These are phyloP conservation scores for Mycena vitilis DNA, from an alignment of 768 basidiomycete species.

Conservation along the genomic window DNA sequence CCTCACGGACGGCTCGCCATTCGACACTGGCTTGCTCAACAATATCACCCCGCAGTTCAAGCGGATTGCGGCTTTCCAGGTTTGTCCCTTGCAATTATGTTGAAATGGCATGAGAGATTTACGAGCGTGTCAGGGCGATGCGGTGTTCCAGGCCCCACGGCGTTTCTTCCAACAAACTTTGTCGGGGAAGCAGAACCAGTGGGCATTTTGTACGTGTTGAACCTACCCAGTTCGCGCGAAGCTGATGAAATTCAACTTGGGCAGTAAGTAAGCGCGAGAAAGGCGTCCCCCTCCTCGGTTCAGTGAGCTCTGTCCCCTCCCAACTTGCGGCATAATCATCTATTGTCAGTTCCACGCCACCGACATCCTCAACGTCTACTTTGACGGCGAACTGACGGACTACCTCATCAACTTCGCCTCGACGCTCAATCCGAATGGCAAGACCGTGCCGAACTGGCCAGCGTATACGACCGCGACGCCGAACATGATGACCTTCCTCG, in stretches of 20 bases:
- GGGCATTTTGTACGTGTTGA: constrained; percentile 47
- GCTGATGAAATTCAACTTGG: no score
- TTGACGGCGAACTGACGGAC: constrained; percentile 45
- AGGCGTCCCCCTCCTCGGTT: constrained; percentile 44
- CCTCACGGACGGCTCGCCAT: constrained; percentile 33
- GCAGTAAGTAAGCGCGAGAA: constrained; percentile 51
- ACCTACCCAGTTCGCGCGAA: not conserved
- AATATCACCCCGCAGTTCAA: constrained; percentile 37
- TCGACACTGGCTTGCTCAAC: constrained; percentile 30
- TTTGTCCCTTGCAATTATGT: not conserved
- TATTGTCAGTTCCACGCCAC: constrained; percentile 46
- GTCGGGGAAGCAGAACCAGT: constrained; percentile 53
- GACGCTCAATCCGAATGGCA: constrained; percentile 53
- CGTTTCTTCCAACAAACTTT: constrained; percentile 57
- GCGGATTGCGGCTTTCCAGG: constrained; percentile 38
- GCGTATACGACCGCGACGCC: constrained; percentile 50
- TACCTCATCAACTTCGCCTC: constrained; percentile 51
- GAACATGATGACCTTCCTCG: constrained; percentile 46
- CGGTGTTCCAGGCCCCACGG: constrained; percentile 62
- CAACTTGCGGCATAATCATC: not conserved
- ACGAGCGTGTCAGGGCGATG: constrained; percentile 49
- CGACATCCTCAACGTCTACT: constrained; percentile 47
- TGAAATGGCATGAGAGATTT: no score
- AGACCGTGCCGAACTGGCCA: constrained; percentile 56
- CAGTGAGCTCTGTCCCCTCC: constrained; percentile 36